These are phyloP conservation scores for Kregervanrija delftensis DNA, from an alignment of 805 yeast species.

Conservation along the genomic window DNA sequence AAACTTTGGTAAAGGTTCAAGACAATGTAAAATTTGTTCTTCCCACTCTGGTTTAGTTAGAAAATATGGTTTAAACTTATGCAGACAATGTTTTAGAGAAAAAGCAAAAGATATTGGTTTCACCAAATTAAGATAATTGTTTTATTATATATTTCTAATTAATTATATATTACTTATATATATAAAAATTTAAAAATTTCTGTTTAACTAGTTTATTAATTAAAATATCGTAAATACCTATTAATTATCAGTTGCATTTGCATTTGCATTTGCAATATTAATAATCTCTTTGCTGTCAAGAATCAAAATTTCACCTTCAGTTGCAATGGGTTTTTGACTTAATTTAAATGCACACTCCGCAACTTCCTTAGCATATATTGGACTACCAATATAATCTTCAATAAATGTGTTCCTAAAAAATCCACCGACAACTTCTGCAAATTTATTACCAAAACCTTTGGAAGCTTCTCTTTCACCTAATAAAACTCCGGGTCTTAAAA, in stretches of 20 bases:
- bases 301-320: slow-evolving; percentile 20
- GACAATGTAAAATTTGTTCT: slow-evolving; percentile 99
- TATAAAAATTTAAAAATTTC: slow-evolving; percentile 6
- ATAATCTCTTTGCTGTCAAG: slow-evolving; percentile 17
- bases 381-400: slow-evolving; percentile 29
- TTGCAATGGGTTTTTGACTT: slow-evolving; percentile 17
- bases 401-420: slow-evolving; percentile 28
- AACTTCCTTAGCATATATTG: slow-evolving; percentile 61
- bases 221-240: background rate
- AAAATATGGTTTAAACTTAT: slow-evolving; percentile 98
- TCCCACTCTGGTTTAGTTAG: slow-evolving; percentile 99
- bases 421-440: slow-evolving; percentile 28
- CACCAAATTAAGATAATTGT: slow-evolving; percentile 90
- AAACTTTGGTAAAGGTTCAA: slow-evolving; percentile 99
- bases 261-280: slow-evolving; percentile 10
- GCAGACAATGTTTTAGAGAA: slow-evolving; percentile 99
- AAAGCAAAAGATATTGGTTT: slow-evolving; percentile 98
- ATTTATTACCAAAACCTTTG: slow-evolving; percentile 32
- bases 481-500: slow-evolving; percentile 71
- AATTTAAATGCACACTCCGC: slow-evolving; percentile 39
- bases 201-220: background rate
- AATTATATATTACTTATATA: slow-evolving; percentile 7
- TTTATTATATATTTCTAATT: slow-evolving; percentile 1
- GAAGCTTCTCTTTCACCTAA: slow-evolving; percentile 51
- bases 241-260: background rate